Evolutionary conservation across 1,139 yeast species (phyloP).

Genomic region (Candida pseudoviswanathii): DNA sequence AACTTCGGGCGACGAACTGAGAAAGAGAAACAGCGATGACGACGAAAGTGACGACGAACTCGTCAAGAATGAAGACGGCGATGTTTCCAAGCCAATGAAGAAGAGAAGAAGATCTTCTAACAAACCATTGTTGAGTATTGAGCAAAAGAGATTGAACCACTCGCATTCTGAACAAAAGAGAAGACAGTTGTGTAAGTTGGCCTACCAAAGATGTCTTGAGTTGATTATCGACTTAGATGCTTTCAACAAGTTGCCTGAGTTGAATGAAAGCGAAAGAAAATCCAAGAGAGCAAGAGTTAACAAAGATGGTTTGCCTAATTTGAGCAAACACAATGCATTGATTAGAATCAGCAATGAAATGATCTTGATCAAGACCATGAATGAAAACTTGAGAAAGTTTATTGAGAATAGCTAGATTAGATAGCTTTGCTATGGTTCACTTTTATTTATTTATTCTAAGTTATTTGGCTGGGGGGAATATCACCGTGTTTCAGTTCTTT

Average conservation of each 20-base stretch:
- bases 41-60: constrained; percentile 19
- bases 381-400: constrained; percentile 33
- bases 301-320: constrained; percentile 51
- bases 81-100: constrained; percentile 15
- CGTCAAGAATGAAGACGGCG: constrained; percentile 13
- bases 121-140: constrained; percentile 57
- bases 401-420: constrained; percentile 5
- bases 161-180: constrained; percentile 76
- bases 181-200: constrained; percentile 67
- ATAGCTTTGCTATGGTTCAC: too few relatives aligned
- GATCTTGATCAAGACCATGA: constrained; percentile 34
- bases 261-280: constrained; percentile 29
- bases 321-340: constrained; percentile 50
- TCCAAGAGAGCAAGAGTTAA: constrained; percentile 44
- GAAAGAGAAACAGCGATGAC: constrained; percentile 13
- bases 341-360: constrained; percentile 46
- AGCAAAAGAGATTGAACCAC: constrained; percentile 73
- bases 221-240: constrained; percentile 46
- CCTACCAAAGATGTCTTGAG: constrained; percentile 54
- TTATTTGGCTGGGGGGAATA: neutral
- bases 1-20: constrained; percentile 16
- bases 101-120: constrained; percentile 36
- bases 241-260: constrained; percentile 33
- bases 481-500: neutral
- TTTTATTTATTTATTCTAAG: too few relatives aligned